Conservation (phyloP, 306 rosid species). For the Rosa rugosa region DNA sequence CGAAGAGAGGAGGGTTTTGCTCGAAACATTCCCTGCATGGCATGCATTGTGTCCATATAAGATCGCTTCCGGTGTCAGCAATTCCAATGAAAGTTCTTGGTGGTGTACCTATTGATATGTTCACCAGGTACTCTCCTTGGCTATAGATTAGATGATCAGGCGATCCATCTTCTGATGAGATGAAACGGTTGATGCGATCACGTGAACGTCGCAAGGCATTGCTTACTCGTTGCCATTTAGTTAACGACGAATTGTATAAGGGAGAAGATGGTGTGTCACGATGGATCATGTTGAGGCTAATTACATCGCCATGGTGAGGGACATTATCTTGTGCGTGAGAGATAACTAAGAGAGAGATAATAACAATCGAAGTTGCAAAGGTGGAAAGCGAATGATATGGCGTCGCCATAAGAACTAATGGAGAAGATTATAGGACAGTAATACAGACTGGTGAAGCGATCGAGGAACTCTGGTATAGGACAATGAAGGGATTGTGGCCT, state of each 20-base stretch:
- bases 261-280: slow-evolving; percentile 10
- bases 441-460: background rate
- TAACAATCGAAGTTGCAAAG: background rate
- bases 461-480: background rate
- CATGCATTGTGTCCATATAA: slow-evolving; percentile 11
- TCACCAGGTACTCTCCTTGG: background rate
- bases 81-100: background rate
- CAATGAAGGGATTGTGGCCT: background rate
- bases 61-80: slow-evolving; percentile 9
- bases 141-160: background rate
- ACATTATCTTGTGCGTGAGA: background rate
- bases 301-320: background rate
- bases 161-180: background rate
- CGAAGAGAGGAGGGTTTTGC: background rate
- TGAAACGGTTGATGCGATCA: background rate
- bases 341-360: background rate
- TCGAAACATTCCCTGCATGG: background rate
- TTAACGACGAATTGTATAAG: background rate
- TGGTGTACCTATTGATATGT: slow-evolving; percentile 10
- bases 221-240: background rate
- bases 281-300: slow-evolving; percentile 9
- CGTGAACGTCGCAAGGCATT: slow-evolving; percentile 13
- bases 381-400: background rate
- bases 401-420: background rate
- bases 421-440: background rate